Base-by-base conservation (phyloP, 257 asterid genomes). In the Solanum dulcamara region DNA sequence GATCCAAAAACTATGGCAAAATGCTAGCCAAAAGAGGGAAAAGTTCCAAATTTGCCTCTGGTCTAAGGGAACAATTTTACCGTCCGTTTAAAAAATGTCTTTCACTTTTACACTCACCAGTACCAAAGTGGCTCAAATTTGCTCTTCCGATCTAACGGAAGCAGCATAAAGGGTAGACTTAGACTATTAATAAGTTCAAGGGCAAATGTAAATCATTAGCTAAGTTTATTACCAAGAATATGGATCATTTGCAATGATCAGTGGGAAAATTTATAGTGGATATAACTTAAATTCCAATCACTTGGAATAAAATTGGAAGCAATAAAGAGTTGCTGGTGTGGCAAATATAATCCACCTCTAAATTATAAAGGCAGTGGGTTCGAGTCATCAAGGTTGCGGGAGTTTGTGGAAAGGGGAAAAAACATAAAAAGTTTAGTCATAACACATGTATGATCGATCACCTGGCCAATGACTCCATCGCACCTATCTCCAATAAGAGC, bases 391-490 rank as follows among this genome's bases (percentile, higher is more conserved):
- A 48, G 35, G 7, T 14, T 1, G 6, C 14, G 13, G 12, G 14
- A 48, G 35, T 2, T 14, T 1, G 6, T 48, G 13, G 12, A 12
- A 12, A 0, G 50, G 50, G 51, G 51, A 11, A 48, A 48, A 48
- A 48, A 3, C 13, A 48, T 12, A 48, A 13, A 48, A n/a, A n/a
- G n/a, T n/a, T 0, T 17, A 50, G 42, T 42, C 18, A 50, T 17
- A 22, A 26, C 17, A 17, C 51, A 67, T 30, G 28, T 44, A 71
- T 13, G n/a, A 28, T 42, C 42, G n/a, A 28, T 42, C 42, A 96
- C 98, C 98, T 96, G 99, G 32, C 99, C 99, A 83, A 96, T 96
- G 89, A 96, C 98, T 85, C 98, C 99, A 90, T 96, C 93, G 60
- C 98, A 96, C 90, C 86, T 92, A 77, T 92, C 89, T 10, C 98